phyloP scores from a whole-genome alignment of 768 basidiomycete species.

The Tricholoma bakamatsutake region DNA sequence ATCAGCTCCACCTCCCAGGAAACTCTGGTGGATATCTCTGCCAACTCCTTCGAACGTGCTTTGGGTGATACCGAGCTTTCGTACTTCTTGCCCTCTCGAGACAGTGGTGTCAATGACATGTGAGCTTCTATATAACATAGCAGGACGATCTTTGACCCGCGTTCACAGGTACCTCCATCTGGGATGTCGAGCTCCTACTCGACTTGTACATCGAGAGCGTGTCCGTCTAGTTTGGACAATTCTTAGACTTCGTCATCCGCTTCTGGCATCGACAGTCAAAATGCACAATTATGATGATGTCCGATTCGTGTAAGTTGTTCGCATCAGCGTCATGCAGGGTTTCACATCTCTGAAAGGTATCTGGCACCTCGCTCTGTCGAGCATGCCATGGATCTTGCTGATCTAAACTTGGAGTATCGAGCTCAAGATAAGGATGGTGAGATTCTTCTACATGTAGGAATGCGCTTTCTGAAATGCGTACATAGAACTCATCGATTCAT shows the following conservation, averaged over 20 bases:
- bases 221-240: constrained; percentile 66
- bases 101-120: constrained; percentile 85
- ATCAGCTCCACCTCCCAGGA: constrained; percentile 12
- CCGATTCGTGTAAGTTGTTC: constrained; percentile 51
- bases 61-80: constrained; percentile 75
- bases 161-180: constrained; percentile 70
- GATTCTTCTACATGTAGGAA: constrained; percentile 8
- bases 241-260: constrained; percentile 61
- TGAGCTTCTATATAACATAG: constrained; percentile 24
- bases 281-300: constrained; percentile 62
- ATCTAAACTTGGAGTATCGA: constrained; percentile 43
- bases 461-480: background rate
- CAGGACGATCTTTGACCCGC: background rate
- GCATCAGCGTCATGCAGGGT: background rate
- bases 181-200: constrained; percentile 47
- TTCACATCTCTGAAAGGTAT: constrained; percentile 33
- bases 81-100: constrained; percentile 77
- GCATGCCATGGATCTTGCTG: constrained; percentile 44
- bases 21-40: constrained; percentile 11
- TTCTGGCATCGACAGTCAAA: constrained; percentile 56
- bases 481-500: constrained; percentile 58
- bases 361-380: constrained; percentile 33
- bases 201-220: constrained; percentile 38
- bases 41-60: constrained; percentile 36
- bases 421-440: constrained; percentile 50